Conservation (phyloP, 1,284 basidiomycete species). For the Irpex sp. region DNA sequence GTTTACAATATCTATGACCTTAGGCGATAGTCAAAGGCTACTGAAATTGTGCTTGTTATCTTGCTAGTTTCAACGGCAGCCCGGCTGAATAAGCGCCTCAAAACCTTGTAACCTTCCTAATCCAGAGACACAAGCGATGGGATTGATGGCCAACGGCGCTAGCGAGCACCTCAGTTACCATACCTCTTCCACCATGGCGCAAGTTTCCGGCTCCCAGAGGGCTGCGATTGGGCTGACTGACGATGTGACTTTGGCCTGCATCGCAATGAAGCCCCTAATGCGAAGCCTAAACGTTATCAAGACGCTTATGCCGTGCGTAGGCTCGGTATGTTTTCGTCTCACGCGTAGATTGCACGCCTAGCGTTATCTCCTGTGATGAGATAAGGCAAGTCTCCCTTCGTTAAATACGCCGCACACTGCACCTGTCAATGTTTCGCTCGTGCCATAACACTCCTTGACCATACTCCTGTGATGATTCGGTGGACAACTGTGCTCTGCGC, state of each 20-base stretch:
- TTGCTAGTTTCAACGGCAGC: too few relatives aligned
- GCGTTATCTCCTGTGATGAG: background rate
- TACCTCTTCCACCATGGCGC: too few relatives aligned
- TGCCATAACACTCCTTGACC: background rate
- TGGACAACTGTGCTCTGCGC: background rate
- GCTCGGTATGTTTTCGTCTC: background rate
- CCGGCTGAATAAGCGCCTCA: background rate
- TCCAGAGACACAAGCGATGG: background rate
- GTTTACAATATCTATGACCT: too few relatives aligned
- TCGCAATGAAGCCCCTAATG: too few relatives aligned
- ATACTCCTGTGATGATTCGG: background rate
- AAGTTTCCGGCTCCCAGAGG: too few relatives aligned
- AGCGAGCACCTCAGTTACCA: too few relatives aligned
- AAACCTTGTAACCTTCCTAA: background rate
- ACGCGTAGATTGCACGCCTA: background rate
- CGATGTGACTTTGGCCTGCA: too few relatives aligned
- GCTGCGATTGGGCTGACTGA: too few relatives aligned
- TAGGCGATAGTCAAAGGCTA: too few relatives aligned
- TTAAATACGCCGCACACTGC: background rate
- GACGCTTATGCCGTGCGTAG: background rate
- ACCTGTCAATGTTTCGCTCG: background rate
- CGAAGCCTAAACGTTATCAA: background rate
- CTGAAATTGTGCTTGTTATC: too few relatives aligned
- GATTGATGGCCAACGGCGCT: too few relatives aligned
- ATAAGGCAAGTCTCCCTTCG: background rate